These are phyloP conservation scores for Cordia subcordata DNA, from an alignment of 257 asterid species.

Conservation along the genomic window DNA sequence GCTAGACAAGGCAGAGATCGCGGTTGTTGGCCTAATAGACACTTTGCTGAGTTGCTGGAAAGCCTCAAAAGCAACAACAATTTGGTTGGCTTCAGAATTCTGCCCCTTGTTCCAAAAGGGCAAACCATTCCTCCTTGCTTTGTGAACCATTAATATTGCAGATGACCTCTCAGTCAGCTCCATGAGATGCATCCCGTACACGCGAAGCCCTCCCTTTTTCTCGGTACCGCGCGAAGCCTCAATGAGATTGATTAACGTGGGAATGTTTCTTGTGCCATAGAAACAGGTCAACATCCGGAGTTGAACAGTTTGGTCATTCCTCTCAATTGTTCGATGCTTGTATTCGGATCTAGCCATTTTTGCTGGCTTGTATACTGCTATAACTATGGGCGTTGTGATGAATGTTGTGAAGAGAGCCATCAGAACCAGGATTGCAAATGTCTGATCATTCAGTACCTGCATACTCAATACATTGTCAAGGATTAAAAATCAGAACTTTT, in stretches of 20 bases:
- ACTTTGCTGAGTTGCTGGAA: conserved; percentile 67
- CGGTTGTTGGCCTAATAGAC: conserved; percentile 57
- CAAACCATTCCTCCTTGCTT: conserved; percentile 56
- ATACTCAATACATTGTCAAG: conserved; percentile 9
- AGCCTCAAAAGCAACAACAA: conserved; percentile 62
- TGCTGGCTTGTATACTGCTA: conserved; percentile 55
- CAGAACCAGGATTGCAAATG: conserved; percentile 66
- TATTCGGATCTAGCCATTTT: conserved; percentile 30
- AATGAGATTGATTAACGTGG: conserved; percentile 56
- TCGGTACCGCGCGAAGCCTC: conserved; percentile 67
- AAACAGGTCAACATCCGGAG: conserved; percentile 56
- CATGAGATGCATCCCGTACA: conserved; percentile 75
- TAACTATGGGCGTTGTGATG: conserved; percentile 59
- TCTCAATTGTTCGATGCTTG: conserved; percentile 51
- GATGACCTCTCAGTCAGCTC: conserved; percentile 76
- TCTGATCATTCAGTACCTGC: conserved; percentile 73
- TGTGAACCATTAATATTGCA: conserved; percentile 66
- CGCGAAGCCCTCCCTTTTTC: conserved; percentile 50
- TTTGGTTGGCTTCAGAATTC: conserved; percentile 29
- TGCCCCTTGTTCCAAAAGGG: conserved; percentile 57
- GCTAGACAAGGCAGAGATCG: conserved; percentile 52
- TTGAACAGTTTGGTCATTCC: conserved; percentile 41
- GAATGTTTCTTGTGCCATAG: conserved; percentile 48
- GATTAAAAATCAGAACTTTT: neutral
- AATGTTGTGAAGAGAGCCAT: conserved; percentile 83